Evolutionary conservation across 2,329 filamentous ascomycete genomes (phyloP).

Genomic region (Colletotrichum sp.): DNA sequence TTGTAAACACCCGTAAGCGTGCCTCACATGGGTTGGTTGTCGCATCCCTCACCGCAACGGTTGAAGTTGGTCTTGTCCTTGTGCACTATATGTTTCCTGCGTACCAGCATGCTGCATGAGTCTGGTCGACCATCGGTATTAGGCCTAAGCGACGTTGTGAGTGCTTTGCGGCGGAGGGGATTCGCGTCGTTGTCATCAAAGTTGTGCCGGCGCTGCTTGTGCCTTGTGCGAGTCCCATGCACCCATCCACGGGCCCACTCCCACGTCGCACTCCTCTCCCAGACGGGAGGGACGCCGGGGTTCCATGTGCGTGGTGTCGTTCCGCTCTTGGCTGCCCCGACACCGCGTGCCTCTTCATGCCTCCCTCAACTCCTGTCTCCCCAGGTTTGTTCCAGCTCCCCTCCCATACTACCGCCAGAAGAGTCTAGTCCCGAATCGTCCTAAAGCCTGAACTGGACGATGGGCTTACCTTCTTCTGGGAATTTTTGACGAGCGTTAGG

Average conservation of each 20-base stretch:
- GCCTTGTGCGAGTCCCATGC: constrained; percentile 8
- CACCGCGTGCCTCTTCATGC: constrained; percentile 6
- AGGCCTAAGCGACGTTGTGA: neutral
- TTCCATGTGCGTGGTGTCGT: constrained; percentile 13
- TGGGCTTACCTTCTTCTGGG: constrained; percentile 35
- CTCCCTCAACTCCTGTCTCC: constrained; percentile 3
- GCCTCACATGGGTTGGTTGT: neutral
- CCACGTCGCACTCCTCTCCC: constrained; percentile 13
- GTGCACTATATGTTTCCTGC: neutral
- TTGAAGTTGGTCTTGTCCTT: neutral
- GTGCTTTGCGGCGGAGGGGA: neutral
- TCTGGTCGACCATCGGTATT: neutral
- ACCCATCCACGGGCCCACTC: neutral
- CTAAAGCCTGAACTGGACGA: neutral
- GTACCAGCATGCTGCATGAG: constrained; percentile 1
- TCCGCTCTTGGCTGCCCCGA: neutral
- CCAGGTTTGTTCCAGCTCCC: neutral
- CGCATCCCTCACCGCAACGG: neutral
- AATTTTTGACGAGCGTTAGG: constrained; percentile 23
- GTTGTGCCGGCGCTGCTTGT: neutral
- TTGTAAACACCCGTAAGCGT: neutral
- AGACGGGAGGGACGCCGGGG: constrained; percentile 7
- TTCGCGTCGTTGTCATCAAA: neutral
- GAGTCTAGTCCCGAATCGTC: constrained; percentile 13
- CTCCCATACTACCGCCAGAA: neutral